Conservation (phyloP, 164 flowering plant genomes). For the Piper longum region DNA sequence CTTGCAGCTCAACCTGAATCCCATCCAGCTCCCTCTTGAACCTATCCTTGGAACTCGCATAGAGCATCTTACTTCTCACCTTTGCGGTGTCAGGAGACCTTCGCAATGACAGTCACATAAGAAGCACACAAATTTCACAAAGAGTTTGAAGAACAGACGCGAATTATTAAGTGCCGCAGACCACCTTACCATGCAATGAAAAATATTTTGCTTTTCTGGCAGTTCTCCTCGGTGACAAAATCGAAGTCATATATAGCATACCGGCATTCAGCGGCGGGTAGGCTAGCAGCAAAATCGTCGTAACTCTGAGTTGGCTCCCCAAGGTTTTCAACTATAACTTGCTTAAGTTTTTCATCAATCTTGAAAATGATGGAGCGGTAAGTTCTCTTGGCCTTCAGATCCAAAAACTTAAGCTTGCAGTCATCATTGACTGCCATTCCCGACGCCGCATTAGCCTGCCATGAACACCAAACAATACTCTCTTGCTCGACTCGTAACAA, state of each 20-base stretch:
- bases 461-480: background rate
- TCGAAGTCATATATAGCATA: slow-evolving; percentile 40
- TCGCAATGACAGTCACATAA: background rate
- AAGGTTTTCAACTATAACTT: slow-evolving; percentile 27
- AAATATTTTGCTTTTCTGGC: slow-evolving; percentile 59
- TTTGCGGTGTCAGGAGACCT: slow-evolving; percentile 47
- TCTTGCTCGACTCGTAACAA: background rate
- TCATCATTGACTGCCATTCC: slow-evolving; percentile 31
- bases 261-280: slow-evolving; percentile 31
- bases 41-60: slow-evolving; percentile 39
- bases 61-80: slow-evolving; percentile 47
- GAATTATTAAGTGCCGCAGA: too few species aligned
- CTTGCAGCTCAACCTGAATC: slow-evolving; percentile 36
- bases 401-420: slow-evolving; percentile 26
- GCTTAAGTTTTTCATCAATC: slow-evolving; percentile 24
- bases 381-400: slow-evolving; percentile 24
- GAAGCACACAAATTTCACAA: background rate
- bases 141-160: too few species aligned
- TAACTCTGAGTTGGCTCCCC: slow-evolving; percentile 28
- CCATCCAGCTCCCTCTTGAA: slow-evolving; percentile 39
- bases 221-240: slow-evolving; percentile 45
- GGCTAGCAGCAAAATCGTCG: slow-evolving; percentile 28
- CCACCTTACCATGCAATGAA: slow-evolving; percentile 53
- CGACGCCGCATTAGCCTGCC: slow-evolving; percentile 21
- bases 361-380: slow-evolving; percentile 21